Conservation (phyloP, 2,329 filamentous ascomycete species). For the Verticillium tricorpus region DNA sequence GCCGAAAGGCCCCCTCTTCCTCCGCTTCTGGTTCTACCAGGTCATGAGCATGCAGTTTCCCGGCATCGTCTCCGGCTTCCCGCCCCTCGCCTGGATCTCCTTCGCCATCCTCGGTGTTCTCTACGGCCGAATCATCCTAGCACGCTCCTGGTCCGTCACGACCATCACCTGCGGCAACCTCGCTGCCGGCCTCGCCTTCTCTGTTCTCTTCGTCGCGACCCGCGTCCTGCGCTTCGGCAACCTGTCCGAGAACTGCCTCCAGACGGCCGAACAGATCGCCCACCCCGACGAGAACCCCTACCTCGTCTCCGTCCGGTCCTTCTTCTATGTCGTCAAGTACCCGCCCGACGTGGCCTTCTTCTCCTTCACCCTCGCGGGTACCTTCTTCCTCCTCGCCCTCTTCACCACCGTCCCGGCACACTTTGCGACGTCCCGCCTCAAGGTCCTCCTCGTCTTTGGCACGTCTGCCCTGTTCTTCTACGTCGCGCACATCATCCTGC, state of each 20-base stretch:
- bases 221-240: constrained; percentile 37
- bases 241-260: constrained; percentile 37
- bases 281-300: constrained; percentile 29
- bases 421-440: constrained; percentile 22
- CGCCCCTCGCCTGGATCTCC: constrained; percentile 41
- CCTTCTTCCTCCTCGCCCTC: constrained; percentile 31
- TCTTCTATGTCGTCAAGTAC: constrained; percentile 43
- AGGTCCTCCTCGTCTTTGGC: constrained; percentile 36
- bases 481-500: constrained; percentile 29
- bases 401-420: constrained; percentile 27
- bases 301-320: constrained; percentile 32
- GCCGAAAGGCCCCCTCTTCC: constrained; percentile 17
- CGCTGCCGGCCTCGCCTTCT: constrained; percentile 22
- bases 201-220: constrained; percentile 34
- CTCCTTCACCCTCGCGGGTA: constrained; percentile 33
- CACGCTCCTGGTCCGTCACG: constrained; percentile 23
- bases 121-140: constrained; percentile 34
- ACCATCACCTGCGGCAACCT: constrained; percentile 22
- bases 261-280: constrained; percentile 18
- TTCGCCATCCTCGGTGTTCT: constrained; percentile 39
- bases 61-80: constrained; percentile 33
- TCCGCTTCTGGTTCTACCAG: constrained; percentile 36
- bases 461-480: constrained; percentile 44
- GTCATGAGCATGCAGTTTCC: constrained; percentile 13
- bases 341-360: constrained; percentile 42